These are phyloP conservation scores for Cyberlindnera euphorbiae DNA, from an alignment of 805 yeast species.

Conservation along the genomic window DNA sequence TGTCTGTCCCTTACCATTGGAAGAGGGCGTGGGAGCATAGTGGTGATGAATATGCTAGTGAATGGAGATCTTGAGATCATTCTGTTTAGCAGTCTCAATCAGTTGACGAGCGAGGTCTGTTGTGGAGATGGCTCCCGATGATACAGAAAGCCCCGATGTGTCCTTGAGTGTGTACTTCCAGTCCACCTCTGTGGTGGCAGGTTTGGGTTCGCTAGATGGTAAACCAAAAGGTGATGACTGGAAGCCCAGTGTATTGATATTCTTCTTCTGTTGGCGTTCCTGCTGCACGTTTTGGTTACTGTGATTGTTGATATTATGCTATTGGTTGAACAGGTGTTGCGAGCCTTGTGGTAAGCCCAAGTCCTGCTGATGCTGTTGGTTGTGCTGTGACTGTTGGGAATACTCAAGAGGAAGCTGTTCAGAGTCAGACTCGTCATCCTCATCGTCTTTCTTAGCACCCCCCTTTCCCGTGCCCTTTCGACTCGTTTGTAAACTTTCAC, in stretches of 20 bases:
- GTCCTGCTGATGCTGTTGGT: conserved; percentile 3
- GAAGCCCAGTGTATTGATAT: not conserved
- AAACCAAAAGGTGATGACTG: conserved; percentile 5
- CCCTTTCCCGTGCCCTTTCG: conserved; percentile 12
- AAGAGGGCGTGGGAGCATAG: conserved; percentile 34
- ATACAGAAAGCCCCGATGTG: conserved; percentile 39
- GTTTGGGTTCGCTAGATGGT: conserved; percentile 18
- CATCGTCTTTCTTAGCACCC: conserved; percentile 1
- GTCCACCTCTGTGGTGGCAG: conserved; percentile 38
- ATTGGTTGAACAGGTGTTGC: not conserved
- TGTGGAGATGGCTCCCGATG: conserved; percentile 47
- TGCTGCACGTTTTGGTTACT: not conserved
- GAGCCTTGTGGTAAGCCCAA: not conserved
- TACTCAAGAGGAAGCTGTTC: not conserved
- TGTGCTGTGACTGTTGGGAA: not conserved
- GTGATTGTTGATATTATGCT: not conserved
- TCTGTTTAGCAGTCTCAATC: conserved; percentile 54
- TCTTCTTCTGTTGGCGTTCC: not conserved
- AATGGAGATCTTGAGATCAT: conserved; percentile 57
- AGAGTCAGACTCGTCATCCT: conserved; percentile 1
- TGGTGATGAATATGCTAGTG: conserved; percentile 88
- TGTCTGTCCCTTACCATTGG: conserved; percentile 26
- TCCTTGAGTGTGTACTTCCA: conserved; percentile 58
- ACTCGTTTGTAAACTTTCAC: conserved; percentile 18
- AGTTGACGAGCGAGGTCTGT: conserved; percentile 53